A percentile compares a stretch with the other conserved stretches of the same genome.
Evolutionary conservation across 2,329 filamentous ascomycete species (phyloP).

Genomic region (Neofusicoccum sp.): DNA sequence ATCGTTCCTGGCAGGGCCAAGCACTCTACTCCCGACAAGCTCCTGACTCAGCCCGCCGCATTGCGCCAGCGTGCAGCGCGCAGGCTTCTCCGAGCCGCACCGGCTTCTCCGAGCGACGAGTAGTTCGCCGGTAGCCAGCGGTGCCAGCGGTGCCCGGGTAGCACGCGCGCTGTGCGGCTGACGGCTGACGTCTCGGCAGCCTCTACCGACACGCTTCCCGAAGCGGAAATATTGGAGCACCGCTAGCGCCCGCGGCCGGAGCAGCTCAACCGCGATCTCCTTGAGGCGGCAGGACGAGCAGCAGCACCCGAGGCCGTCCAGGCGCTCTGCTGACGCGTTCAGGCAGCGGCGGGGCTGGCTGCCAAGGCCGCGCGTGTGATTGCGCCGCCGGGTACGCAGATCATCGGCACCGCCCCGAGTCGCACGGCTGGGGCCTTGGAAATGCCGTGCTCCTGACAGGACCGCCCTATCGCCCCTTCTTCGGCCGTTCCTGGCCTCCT

Average conservation of each 20-base stretch:
- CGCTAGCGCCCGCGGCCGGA: not conserved
- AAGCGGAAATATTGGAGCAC: not conserved
- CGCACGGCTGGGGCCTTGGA: constrained; percentile 6
- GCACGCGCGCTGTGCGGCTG: not conserved
- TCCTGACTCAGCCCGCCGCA: not conserved
- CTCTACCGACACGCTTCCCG: not conserved
- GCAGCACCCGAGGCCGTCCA: not conserved
- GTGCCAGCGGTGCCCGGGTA: too few species aligned
- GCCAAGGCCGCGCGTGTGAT: constrained; percentile 4
- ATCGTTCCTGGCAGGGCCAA: not conserved
- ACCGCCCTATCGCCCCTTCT: constrained; percentile 2
- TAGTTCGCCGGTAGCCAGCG: too few species aligned
- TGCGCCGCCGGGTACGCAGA: constrained; percentile 9
- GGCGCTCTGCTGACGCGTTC: constrained; percentile 8
- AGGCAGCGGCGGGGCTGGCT: not conserved
- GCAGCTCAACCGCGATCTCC: not conserved
- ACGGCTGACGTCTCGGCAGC: constrained; percentile 1
- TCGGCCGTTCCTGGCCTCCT: constrained; percentile 1
- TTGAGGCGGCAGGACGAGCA: not conserved
- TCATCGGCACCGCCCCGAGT: not conserved
- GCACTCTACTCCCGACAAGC: constrained; percentile 1
- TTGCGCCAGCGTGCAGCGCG: not conserved
- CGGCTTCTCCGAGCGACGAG: not conserved
- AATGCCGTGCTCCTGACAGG: not conserved
- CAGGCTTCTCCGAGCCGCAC: not conserved